Conservation (phyloP, 2,329 filamentous ascomycete species). For the Fusarium protoensiforme region DNA sequence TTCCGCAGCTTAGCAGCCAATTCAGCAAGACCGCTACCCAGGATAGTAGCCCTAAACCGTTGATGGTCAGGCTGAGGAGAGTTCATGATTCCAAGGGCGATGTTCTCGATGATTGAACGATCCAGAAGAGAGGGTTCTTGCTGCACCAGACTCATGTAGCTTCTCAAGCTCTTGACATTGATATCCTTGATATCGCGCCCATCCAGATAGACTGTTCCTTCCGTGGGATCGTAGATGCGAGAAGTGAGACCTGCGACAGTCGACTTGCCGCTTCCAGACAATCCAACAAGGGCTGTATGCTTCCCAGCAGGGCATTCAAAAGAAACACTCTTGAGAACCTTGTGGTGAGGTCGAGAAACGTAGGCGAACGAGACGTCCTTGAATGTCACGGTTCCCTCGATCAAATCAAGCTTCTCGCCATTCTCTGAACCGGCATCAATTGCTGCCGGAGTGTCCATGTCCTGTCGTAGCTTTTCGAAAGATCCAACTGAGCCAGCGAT, state of each 20-base stretch:
- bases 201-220: slow-evolving; percentile 60
- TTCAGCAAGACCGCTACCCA: slow-evolving; percentile 60
- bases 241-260: slow-evolving; percentile 66
- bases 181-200: slow-evolving; percentile 59
- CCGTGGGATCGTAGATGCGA: slow-evolving; percentile 67
- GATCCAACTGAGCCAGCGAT: slow-evolving; percentile 68
- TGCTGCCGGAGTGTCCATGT: slow-evolving; percentile 62
- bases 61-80: slow-evolving; percentile 53
- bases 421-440: slow-evolving; percentile 56
- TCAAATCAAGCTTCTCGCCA: slow-evolving; percentile 55
- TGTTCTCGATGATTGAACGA: slow-evolving; percentile 62
- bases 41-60: slow-evolving; percentile 57
- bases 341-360: slow-evolving; percentile 54
- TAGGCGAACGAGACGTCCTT: slow-evolving; percentile 58
- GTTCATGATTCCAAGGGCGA: slow-evolving; percentile 61
- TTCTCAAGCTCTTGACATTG: slow-evolving; percentile 57
- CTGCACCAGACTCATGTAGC: slow-evolving; percentile 57
- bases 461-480: slow-evolving; percentile 67
- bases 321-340: slow-evolving; percentile 57
- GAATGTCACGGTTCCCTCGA: slow-evolving; percentile 53
- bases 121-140: slow-evolving; percentile 59
- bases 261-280: slow-evolving; percentile 68
- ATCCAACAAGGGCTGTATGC: slow-evolving; percentile 67
- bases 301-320: slow-evolving; percentile 60
- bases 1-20: slow-evolving; percentile 63